These are phyloP conservation scores for Rhizophora mangle DNA, from an alignment of 345 rosid species.

Conservation along the genomic window DNA sequence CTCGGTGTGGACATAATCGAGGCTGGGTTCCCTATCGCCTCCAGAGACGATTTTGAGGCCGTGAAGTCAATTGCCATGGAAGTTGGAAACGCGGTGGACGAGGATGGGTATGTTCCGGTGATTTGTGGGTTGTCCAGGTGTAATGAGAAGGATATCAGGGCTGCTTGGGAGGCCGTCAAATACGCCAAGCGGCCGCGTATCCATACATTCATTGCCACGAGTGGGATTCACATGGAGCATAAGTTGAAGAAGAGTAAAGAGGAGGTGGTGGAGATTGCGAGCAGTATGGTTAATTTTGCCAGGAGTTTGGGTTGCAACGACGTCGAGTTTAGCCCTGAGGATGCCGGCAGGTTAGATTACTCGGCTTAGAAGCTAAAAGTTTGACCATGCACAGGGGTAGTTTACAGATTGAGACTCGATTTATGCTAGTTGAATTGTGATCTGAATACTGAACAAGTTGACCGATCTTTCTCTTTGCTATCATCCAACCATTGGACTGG, in stretches of 20 bases:
- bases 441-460: no score
- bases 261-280: conserved; percentile 72
- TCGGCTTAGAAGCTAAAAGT: not conserved
- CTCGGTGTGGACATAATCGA: conserved; percentile 92
- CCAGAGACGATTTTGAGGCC: conserved; percentile 89
- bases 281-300: conserved; percentile 65
- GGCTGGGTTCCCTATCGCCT: conserved; percentile 90
- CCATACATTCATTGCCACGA: conserved; percentile 86
- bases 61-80: conserved; percentile 67
- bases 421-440: no score
- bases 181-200: conserved; percentile 76
- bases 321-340: conserved; percentile 93
- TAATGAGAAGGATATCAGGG: conserved; percentile 63
- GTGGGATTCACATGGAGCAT: conserved; percentile 74
- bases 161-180: conserved; percentile 92
- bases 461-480: no score
- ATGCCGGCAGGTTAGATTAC: conserved; percentile 70
- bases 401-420: no score
- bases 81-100: conserved; percentile 63
- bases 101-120: conserved; percentile 75
- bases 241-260: conserved; percentile 71
- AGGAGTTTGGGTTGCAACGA: conserved; percentile 88
- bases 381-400: not conserved
- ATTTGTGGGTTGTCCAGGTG: conserved; percentile 93
- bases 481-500: no score